Evolutionary conservation across 192 early-diverging fungal genomes (phyloP).

Genomic region (Podochytrium sp.): DNA sequence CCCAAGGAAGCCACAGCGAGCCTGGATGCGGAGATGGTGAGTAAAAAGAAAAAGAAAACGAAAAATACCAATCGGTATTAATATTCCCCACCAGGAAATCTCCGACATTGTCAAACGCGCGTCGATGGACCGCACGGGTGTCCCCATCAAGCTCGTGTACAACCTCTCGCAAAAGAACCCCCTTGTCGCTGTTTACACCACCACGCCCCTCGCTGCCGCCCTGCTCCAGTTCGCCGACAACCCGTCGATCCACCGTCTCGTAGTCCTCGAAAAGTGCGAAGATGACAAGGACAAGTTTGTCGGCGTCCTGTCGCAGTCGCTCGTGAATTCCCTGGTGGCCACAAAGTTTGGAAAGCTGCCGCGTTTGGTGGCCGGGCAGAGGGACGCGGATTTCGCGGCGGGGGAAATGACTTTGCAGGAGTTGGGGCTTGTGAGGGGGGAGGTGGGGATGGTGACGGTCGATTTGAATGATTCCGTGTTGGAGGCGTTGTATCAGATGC

Average conservation of each 20-base stretch:
- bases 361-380: background rate
- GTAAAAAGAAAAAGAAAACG: no score
- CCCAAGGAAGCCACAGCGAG: slow-evolving; percentile 3
- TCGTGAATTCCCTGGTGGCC: slow-evolving; percentile 44
- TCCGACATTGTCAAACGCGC: slow-evolving; percentile 52
- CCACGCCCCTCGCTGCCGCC: slow-evolving; percentile 37
- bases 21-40: slow-evolving; percentile 40
- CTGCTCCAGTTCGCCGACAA: slow-evolving; percentile 40
- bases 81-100: slow-evolving; percentile 38
- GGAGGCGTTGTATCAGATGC: slow-evolving; percentile 57
- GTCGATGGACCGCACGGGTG: slow-evolving; percentile 42
- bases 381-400: slow-evolving; percentile 21
- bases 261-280: slow-evolving; percentile 42
- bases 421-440: slow-evolving; percentile 43
- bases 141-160: slow-evolving; percentile 49
- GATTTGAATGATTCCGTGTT: slow-evolving; percentile 34
- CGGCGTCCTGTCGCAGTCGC: slow-evolving; percentile 51
- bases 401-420: slow-evolving; percentile 48
- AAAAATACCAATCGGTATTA: no score
- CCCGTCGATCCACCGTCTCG: slow-evolving; percentile 45
- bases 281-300: slow-evolving; percentile 37
- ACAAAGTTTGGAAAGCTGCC: slow-evolving; percentile 47
- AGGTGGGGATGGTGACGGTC: slow-evolving; percentile 16
- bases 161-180: slow-evolving; percentile 53
- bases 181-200: slow-evolving; percentile 42